phyloP scores from a whole-genome alignment of 192 early-diverging fungal species.

The Podila minutissima region DNA sequence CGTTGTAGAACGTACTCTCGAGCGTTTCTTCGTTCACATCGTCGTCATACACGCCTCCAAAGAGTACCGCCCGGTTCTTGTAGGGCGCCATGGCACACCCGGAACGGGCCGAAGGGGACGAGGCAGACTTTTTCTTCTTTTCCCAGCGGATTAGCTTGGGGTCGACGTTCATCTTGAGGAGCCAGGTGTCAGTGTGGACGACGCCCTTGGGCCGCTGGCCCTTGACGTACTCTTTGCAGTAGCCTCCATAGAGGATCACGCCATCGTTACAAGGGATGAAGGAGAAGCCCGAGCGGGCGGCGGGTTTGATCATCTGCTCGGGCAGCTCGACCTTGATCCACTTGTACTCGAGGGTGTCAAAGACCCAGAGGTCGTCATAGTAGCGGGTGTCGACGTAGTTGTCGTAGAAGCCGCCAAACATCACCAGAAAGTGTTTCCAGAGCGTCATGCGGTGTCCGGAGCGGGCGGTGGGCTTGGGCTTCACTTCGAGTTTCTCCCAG shows the following conservation, averaged over 20 bases:
- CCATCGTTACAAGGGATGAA: conserved; percentile 63
- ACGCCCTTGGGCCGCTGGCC: conserved; percentile 68
- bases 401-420: conserved; percentile 73
- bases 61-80: conserved; percentile 70
- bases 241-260: conserved; percentile 75
- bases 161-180: conserved; percentile 70
- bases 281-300: conserved; percentile 70
- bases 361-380: conserved; percentile 76
- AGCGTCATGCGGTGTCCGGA: conserved; percentile 72
- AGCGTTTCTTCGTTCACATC: conserved; percentile 71
- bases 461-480: conserved; percentile 60
- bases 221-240: conserved; percentile 70
- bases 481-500: conserved; percentile 77
- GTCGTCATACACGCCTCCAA: conserved; percentile 72
- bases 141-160: conserved; percentile 69
- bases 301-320: conserved; percentile 37
- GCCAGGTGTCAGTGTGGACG: conserved; percentile 63
- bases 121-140: conserved; percentile 64
- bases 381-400: conserved; percentile 59
- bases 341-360: conserved; percentile 69
- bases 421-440: conserved; percentile 71
- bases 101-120: conserved; percentile 43
- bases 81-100: conserved; percentile 64
- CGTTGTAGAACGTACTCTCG: conserved; percentile 68
- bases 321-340: conserved; percentile 53